These are phyloP conservation scores for Yamadazyma triangularis DNA, from an alignment of 1,139 yeast species.

Conservation along the genomic window DNA sequence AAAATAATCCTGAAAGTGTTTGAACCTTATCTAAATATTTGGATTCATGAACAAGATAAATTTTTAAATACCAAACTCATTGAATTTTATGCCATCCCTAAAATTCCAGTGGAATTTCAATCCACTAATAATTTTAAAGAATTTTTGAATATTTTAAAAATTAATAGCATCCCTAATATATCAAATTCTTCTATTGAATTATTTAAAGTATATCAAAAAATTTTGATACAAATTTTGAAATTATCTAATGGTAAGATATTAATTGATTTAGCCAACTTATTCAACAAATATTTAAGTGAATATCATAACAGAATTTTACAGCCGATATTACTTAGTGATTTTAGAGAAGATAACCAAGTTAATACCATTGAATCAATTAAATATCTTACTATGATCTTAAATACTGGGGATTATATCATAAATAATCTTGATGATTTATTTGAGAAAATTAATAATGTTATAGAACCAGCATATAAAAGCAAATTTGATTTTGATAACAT, in stretches of 20 bases:
- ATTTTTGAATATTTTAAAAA: slow-evolving; percentile 30
- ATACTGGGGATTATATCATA: slow-evolving; percentile 87
- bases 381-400: slow-evolving; percentile 67
- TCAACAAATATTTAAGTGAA: slow-evolving; percentile 61
- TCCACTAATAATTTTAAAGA: slow-evolving; percentile 20
- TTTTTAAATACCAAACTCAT: slow-evolving; percentile 56
- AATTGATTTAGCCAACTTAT: slow-evolving; percentile 57
- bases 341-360: slow-evolving; percentile 17
- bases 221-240: slow-evolving; percentile 71
- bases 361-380: slow-evolving; percentile 52
- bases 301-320: slow-evolving; percentile 60
- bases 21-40: slow-evolving; percentile 77
- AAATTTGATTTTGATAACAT: slow-evolving; percentile 49
- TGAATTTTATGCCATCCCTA: slow-evolving; percentile 51
- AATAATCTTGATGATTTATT: slow-evolving; percentile 74
- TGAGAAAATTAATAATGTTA: slow-evolving; percentile 52
- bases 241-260: slow-evolving; percentile 65
- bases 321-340: slow-evolving; percentile 49
- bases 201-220: slow-evolving; percentile 69
- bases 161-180: slow-evolving; percentile 52
- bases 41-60: slow-evolving; percentile 86
- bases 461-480: slow-evolving; percentile 30
- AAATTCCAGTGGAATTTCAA: slow-evolving; percentile 36
- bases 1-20: slow-evolving; percentile 67
- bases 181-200: slow-evolving; percentile 83